Conservation (phyloP, 306 rosid species). For the Mimosa pudica region DNA sequence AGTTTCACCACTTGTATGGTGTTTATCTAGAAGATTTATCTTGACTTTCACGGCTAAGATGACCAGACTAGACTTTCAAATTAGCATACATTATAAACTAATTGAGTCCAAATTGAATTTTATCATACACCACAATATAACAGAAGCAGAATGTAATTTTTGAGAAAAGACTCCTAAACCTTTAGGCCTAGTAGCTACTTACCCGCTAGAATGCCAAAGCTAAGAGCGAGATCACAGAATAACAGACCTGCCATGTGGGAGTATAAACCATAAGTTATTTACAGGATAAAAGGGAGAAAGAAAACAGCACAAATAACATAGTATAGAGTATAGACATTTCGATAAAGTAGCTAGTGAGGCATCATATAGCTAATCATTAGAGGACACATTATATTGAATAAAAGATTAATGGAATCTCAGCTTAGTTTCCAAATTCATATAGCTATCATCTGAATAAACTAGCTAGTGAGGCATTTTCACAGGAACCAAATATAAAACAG, state of each 20-base stretch:
- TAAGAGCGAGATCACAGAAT: conserved; percentile 30
- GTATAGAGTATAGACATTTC: conserved; percentile 26
- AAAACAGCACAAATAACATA: conserved; percentile 7
- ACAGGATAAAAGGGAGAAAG: conserved; percentile 22
- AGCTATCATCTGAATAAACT: conserved; percentile 8
- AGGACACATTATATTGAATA: conserved; percentile 12
- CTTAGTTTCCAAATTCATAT: conserved; percentile 15
- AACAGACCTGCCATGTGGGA: conserved; percentile 31
- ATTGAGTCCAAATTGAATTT: background rate
- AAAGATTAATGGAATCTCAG: conserved; percentile 11
- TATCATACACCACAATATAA: background rate
- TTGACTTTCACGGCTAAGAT: background rate
- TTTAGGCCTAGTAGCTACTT: conserved; percentile 23
- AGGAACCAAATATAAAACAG: conserved; percentile 23
- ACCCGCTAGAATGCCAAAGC: conserved; percentile 35
- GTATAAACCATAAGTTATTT: conserved; percentile 29
- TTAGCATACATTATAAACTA: background rate
- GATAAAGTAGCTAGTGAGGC: background rate
- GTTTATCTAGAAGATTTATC: conserved; percentile 1
- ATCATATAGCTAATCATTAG: conserved; percentile 5
- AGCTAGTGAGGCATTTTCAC: conserved; percentile 32
- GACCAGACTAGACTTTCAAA: conserved; percentile 7
- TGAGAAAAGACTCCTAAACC: conserved; percentile 21
- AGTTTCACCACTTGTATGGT: conserved; percentile 1
- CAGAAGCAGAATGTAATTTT: background rate